Evolutionary conservation across 2,329 filamentous ascomycete species (phyloP), one percentile per base, ranked within the genome.

Genomic region (Penicillium sp.): DNA sequence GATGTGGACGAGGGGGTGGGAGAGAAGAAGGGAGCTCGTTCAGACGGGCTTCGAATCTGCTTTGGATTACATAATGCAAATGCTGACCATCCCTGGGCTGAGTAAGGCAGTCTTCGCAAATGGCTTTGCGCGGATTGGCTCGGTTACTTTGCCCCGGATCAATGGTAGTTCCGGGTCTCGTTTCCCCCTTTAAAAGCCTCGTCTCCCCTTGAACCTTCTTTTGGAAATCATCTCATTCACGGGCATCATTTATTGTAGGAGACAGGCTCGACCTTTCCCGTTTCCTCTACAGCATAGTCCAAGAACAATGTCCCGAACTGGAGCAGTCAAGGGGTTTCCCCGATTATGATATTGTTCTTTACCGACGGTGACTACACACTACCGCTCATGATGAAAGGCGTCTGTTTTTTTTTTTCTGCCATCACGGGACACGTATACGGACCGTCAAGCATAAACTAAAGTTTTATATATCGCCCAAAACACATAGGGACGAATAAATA

Each of bases 211-310:
- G 1, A 7, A 42, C 19, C 39, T 21, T 11, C 10, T 42, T 13
- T 22, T 42, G 39, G 68, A 70, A 59, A 68, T 72, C 83, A 82
- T 85, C 82, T 86, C 83, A 71, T 73, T 72, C 55, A 74, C 73
- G 83, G 82, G 78, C 83, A 79, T 82, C 78, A 76, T 82, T 68
- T 87, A 87, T 87, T 87, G 85, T 87, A 83, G 84, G 84, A 81
- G 75, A 73, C 74, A 74, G 77, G 78, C 74, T 69, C 59, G 53
- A 63, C 67, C 60, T 80, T 83, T 79, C 77, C 74, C 78, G 72
- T 76, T 72, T 83, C 83, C 84, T 85, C 85, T 88, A 79, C 80
- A 82, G 82, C 77, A 80, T 84, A 48, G 79, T 69, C 79, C 83
- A 71, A 87, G 83, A 87, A 72, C 76, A 82, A 76, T 72, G 83